These are phyloP conservation scores for Curvularia sp. DNA, from an alignment of 2,329 filamentous ascomycete genomes.

Conservation along the genomic window DNA sequence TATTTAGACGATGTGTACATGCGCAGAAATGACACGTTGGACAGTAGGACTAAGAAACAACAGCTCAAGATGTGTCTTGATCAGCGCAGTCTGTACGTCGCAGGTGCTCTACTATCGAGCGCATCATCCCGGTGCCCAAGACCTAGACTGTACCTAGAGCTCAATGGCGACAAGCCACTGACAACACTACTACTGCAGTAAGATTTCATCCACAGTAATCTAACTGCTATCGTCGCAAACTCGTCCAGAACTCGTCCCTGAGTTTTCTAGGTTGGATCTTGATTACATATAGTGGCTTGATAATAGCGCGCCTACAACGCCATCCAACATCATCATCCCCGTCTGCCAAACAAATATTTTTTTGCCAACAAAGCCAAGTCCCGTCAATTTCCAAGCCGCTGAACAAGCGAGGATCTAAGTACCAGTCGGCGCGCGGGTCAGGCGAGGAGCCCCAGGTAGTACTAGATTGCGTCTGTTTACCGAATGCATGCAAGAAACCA, in stretches of 20 bases:
- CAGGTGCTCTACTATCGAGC: not conserved
- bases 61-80: constrained; percentile 29
- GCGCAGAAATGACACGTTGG: constrained; percentile 20
- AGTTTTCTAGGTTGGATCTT: not conserved
- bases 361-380: not conserved
- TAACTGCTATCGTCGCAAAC: not conserved
- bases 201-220: not conserved
- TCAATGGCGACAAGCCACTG: not conserved
- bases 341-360: constrained; percentile 17
- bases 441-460: not conserved
- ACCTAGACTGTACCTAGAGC: not conserved
- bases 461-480: constrained; percentile 1
- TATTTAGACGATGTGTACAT: constrained; percentile 31
- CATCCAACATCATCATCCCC: not conserved
- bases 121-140: not conserved
- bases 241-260: not conserved
- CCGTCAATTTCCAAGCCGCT: not conserved
- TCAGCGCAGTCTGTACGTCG: not conserved
- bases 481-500: not conserved
- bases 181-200: not conserved
- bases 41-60: constrained; percentile 22
- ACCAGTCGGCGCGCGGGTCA: not conserved
- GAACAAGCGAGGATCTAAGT: not conserved
- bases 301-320: not conserved
- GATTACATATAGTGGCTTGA: not conserved